Percentiles rank a stretch among this genome's conserved stretches.
These are phyloP conservation scores for Phytopythium helicoides DNA, from an alignment of 352 stramenopile species.

Conservation along the genomic window DNA sequence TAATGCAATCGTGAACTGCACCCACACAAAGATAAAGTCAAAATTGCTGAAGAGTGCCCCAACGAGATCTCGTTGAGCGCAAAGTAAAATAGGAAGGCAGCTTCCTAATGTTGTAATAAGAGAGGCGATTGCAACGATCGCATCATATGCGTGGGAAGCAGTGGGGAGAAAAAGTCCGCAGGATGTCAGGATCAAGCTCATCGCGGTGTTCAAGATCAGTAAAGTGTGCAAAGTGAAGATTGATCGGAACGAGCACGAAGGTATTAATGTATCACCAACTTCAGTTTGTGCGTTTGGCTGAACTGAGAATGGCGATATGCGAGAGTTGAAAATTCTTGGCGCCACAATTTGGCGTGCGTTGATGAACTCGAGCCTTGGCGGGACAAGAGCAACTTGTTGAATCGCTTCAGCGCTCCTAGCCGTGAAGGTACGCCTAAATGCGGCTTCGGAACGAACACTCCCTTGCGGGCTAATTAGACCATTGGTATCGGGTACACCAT, in stretches of 20 bases:
- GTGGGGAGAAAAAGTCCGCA: background rate
- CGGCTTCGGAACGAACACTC: background rate
- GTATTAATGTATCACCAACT: too few species aligned
- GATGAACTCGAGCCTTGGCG: background rate
- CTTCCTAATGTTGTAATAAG: background rate
- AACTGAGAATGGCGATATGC: background rate
- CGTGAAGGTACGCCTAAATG: background rate
- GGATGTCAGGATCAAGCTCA: background rate
- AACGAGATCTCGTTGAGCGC: constrained; percentile 21
- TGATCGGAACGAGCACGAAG: too few species aligned
- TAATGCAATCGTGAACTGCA: constrained; percentile 25
- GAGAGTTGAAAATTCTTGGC: background rate
- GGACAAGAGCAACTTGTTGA: background rate
- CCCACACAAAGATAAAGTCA: constrained; percentile 29
- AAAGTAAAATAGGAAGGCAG: constrained; percentile 3
- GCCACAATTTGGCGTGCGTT: background rate
- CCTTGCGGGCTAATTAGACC: background rate
- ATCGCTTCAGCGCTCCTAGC: background rate
- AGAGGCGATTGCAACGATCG: background rate
- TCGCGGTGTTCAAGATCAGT: background rate
- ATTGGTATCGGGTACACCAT: background rate
- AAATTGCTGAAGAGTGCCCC: constrained; percentile 27
- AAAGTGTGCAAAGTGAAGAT: too few species aligned
- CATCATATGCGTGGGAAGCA: background rate
- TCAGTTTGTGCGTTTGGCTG: background rate